A percentile compares a stretch with the other conserved stretches of the same genome.
These are phyloP conservation scores for Psilocybe tampanensis DNA, from an alignment of 768 basidiomycete genomes.

Conservation along the genomic window DNA sequence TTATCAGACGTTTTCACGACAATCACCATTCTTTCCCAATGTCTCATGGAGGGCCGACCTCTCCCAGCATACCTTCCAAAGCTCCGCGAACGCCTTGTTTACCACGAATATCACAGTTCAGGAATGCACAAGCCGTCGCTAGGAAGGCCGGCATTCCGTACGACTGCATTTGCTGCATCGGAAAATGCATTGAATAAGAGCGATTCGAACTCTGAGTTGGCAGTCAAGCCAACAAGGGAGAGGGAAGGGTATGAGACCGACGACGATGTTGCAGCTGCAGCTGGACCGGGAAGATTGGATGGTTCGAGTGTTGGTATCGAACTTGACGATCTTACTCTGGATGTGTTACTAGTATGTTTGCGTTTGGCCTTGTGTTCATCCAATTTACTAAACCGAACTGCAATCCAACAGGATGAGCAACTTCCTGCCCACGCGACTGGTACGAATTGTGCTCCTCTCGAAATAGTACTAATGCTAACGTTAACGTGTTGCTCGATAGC, in stretches of 20 bases:
- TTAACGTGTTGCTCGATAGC: constrained; percentile 21
- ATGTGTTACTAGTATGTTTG: constrained; percentile 37
- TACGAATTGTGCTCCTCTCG: constrained; percentile 7
- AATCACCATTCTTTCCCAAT: constrained; percentile 38
- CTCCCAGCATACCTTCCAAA: constrained; percentile 41
- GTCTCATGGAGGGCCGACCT: constrained; percentile 35
- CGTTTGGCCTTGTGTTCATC: neutral
- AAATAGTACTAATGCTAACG: neutral
- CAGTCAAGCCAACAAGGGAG: neutral
- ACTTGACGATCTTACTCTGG: constrained; percentile 40
- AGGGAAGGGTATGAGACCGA: constrained; percentile 3
- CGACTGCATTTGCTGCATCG: neutral
- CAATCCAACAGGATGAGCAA: constrained; percentile 37
- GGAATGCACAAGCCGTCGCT: constrained; percentile 4
- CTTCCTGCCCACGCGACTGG: constrained; percentile 46
- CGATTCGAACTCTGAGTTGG: constrained; percentile 9
- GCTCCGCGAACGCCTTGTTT: constrained; percentile 44
- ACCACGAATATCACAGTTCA: constrained; percentile 38
- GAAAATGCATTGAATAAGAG: neutral
- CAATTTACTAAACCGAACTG: neutral
- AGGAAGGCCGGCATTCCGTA: neutral
- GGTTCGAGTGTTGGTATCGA: constrained; percentile 44
- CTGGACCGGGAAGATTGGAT: constrained; percentile 36
- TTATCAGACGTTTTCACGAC: constrained; percentile 47
- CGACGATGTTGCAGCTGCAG: constrained; percentile 15